Conservation (phyloP, 2,329 filamentous ascomycete species). For the Hawksworthiomyces lignivorus region DNA sequence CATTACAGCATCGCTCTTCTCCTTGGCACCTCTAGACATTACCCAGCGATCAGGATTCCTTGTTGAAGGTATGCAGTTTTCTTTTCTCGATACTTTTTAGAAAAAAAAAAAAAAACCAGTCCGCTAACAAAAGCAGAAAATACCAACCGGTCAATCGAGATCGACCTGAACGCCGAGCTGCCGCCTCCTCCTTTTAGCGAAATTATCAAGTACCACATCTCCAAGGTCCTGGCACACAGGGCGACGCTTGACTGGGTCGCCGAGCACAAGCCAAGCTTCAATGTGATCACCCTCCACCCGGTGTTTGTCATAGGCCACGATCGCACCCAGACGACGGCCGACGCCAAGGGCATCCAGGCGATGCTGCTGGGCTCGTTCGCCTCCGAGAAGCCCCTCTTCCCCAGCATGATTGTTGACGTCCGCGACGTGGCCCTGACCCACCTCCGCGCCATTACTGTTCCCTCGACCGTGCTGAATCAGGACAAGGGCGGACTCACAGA, state of each 20-base stretch:
- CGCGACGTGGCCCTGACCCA: conserved; percentile 8
- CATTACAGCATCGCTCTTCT: conserved; percentile 5
- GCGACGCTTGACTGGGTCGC: conserved; percentile 9
- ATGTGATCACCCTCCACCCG: conserved; percentile 9
- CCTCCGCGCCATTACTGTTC: neutral
- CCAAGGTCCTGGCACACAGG: conserved; percentile 16
- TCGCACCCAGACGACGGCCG: neutral
- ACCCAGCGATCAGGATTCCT: neutral
- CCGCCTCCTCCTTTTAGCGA: conserved; percentile 20
- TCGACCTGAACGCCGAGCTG: neutral
- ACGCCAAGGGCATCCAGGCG: neutral
- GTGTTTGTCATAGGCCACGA: conserved; percentile 11
- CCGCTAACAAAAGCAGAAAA: too few relatives aligned
- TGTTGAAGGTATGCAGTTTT: too few relatives aligned
- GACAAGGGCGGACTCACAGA: too few relatives aligned
- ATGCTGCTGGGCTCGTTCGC: conserved; percentile 1
- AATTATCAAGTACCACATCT: conserved; percentile 21
- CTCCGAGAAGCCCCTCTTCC: neutral
- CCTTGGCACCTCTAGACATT: neutral
- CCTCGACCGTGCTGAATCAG: too few relatives aligned
- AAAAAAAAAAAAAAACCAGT: too few relatives aligned
- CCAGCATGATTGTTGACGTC: conserved; percentile 10
- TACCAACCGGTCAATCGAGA: neutral
- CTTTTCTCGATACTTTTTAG: too few relatives aligned
- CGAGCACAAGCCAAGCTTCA: conserved; percentile 7